Evolutionary conservation across 129 eudicot species (phyloP).

Genomic region (Saussurea involucrata): DNA sequence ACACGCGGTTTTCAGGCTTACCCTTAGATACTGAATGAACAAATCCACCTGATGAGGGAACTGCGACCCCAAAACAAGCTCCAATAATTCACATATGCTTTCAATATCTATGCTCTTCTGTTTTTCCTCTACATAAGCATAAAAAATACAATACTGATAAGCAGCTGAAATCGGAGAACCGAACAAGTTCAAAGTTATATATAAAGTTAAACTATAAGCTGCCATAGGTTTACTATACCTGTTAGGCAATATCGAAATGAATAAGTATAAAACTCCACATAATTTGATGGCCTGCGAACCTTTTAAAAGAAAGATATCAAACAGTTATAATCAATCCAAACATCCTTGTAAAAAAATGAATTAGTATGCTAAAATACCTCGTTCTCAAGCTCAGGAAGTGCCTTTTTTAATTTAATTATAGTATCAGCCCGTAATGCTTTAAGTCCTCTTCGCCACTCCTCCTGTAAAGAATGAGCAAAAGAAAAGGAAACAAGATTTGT

Average conservation of each 20-base stretch:
- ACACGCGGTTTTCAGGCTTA: conserved; percentile 20
- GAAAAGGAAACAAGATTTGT: neutral
- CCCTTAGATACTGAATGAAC: conserved; percentile 70
- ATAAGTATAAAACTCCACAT: conserved; percentile 68
- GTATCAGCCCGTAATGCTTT: conserved; percentile 88
- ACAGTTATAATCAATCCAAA: neutral
- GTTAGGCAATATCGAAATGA: conserved; percentile 88
- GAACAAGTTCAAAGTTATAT: neutral
- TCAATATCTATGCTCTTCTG: conserved; percentile 97
- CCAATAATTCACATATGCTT: conserved; percentile 80
- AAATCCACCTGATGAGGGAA: conserved; percentile 76
- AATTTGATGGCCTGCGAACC: conserved; percentile 88
- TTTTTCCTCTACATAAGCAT: conserved; percentile 65
- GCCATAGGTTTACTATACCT: conserved; percentile 39
- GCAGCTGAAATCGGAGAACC: neutral
- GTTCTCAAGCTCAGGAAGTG: conserved; percentile 77
- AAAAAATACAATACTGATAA: neutral
- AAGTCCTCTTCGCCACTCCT: conserved; percentile 95
- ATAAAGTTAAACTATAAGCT: neutral
- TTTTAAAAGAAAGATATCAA: conserved; percentile 24
- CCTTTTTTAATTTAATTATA: conserved; percentile 56
- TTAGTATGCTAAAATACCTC: conserved; percentile 49
- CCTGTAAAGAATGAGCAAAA: conserved; percentile 38
- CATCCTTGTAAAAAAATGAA: neutral
- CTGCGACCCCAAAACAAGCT: conserved; percentile 82